Percentiles rank a stretch among this genome's conserved stretches.
Conservation (phyloP, 768 basidiomycete species). For the Mrakia blollopis region DNA sequence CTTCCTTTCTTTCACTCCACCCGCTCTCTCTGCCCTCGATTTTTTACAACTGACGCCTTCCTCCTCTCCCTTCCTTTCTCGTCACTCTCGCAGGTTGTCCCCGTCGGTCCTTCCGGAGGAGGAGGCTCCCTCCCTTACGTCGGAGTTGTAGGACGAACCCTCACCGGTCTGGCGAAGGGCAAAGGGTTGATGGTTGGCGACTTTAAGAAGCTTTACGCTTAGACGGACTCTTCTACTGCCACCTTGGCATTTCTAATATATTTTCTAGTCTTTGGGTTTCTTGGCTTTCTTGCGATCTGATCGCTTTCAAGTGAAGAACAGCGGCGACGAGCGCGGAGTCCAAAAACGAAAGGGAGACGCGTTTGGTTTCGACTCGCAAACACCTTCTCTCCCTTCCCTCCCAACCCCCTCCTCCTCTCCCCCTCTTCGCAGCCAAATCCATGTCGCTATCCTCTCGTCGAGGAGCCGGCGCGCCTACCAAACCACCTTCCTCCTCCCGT, state of each 20-base stretch:
- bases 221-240: too few relatives aligned
- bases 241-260: too few relatives aligned
- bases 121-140: background rate
- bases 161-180: background rate
- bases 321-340: too few relatives aligned
- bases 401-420: background rate
- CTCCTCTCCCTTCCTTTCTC: background rate
- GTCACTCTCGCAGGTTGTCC: background rate
- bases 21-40: background rate
- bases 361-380: too few relatives aligned
- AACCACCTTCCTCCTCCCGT: background rate
- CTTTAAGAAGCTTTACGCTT: background rate
- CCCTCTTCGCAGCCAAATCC: background rate
- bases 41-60: background rate
- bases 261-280: too few relatives aligned
- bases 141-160: background rate
- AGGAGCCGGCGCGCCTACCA: background rate
- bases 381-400: background rate
- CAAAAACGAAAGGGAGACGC: too few relatives aligned
- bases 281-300: too few relatives aligned
- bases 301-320: too few relatives aligned
- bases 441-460: constrained; percentile 10
- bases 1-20: background rate
- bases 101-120: background rate
- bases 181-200: background rate